These are phyloP conservation scores for Raffaelea arxii DNA, from an alignment of 2,329 filamentous ascomycete species.

Conservation along the genomic window DNA sequence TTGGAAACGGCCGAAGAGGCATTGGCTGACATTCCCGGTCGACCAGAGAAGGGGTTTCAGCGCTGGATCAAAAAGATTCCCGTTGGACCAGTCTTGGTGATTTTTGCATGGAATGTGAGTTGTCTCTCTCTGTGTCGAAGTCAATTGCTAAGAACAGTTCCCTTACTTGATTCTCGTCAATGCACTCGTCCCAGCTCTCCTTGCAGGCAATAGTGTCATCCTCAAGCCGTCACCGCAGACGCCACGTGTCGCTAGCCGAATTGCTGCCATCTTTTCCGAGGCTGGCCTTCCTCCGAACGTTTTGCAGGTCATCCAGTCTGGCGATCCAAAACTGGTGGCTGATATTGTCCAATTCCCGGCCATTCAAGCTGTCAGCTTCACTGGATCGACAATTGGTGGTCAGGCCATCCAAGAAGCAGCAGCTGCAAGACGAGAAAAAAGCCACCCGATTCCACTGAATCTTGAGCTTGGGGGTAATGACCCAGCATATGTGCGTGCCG, in stretches of 20 bases:
- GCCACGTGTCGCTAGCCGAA: conserved; percentile 79
- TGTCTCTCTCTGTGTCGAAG: neutral
- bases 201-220: conserved; percentile 85
- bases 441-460: conserved; percentile 75
- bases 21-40: conserved; percentile 71
- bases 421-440: too few species aligned
- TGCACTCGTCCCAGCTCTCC: conserved; percentile 80
- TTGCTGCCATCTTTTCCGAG: conserved; percentile 64
- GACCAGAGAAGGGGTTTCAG: conserved; percentile 79
- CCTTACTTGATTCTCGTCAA: conserved; percentile 92
- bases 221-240: conserved; percentile 94
- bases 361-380: conserved; percentile 81
- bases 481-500: conserved; percentile 75
- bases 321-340: conserved; percentile 67
- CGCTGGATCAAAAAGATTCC: conserved; percentile 83
- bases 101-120: conserved; percentile 94
- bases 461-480: conserved; percentile 93
- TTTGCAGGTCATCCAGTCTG: conserved; percentile 86
- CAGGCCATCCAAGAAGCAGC: conserved; percentile 78
- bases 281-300: conserved; percentile 77
- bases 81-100: conserved; percentile 75
- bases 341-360: conserved; percentile 66
- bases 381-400: conserved; percentile 84
- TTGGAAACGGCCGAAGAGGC: conserved; percentile 73
- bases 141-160: conserved; percentile 48